phyloP scores from a whole-genome alignment of 2,329 filamentous ascomycete genomes.

The Alternaria sp. region DNA sequence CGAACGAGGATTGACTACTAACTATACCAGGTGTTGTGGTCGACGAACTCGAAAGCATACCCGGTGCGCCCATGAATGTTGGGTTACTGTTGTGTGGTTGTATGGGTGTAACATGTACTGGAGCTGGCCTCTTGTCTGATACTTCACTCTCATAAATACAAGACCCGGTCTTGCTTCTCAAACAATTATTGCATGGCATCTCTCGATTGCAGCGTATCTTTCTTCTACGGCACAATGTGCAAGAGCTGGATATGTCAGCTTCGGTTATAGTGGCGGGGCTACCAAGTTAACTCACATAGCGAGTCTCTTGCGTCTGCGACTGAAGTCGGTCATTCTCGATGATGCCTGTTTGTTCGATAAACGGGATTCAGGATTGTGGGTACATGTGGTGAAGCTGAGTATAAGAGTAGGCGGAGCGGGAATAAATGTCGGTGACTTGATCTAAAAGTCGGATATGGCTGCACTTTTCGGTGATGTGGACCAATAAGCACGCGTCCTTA shows the following conservation, averaged over 20 bases:
- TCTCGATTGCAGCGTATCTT: slow-evolving; percentile 71
- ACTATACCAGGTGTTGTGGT: slow-evolving; percentile 15
- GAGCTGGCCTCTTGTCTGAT: slow-evolving; percentile 9
- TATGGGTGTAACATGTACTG: slow-evolving; percentile 1
- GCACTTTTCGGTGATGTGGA: not conserved
- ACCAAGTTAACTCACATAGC: slow-evolving; percentile 51
- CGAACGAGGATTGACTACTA: slow-evolving; percentile 29
- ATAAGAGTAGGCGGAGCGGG: not conserved
- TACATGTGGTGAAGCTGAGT: not conserved
- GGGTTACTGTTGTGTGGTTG: not conserved
- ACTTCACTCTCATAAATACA: slow-evolving; percentile 61
- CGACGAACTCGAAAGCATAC: not conserved
- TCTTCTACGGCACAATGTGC: slow-evolving; percentile 65
- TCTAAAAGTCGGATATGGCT: not conserved
- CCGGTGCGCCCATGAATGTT: not conserved
- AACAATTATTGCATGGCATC: slow-evolving; percentile 67
- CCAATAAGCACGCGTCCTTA: slow-evolving; percentile 9
- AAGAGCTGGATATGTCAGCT: slow-evolving; percentile 55
- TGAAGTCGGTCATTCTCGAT: slow-evolving; percentile 32
- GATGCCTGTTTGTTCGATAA: not conserved
- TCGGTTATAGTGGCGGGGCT: not conserved
- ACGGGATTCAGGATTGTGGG: too few relatives aligned
- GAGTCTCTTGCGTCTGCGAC: slow-evolving; percentile 52
- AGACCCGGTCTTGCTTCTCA: slow-evolving; percentile 59
- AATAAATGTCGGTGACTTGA: not conserved